Evolutionary conservation across 352 stramenopile genomes (phyloP), one percentile per base, ranked within the genome.

Genomic region (Pythium rhizo-oryzae): DNA sequence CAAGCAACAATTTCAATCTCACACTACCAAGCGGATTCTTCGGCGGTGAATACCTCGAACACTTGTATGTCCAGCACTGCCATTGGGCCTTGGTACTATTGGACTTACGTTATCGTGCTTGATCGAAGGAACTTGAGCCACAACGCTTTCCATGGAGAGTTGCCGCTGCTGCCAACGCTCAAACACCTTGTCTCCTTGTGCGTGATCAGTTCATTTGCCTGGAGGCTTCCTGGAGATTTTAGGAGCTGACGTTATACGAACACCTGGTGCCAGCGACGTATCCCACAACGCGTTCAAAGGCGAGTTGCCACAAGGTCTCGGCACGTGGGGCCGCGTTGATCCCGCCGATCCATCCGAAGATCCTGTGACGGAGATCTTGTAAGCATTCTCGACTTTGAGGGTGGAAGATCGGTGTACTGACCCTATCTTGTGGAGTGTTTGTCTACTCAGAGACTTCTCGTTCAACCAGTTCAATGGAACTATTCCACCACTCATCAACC

Each of bases 201-300:
- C 53, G 43, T 69, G 13, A 21, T 23, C 41, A n/a, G 41, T 8
- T n/a, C 13, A 47, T 16, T 47, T 21, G 15, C 1, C 1, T n/a
- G 12, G 21, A 33, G 23, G 24, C 8, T n/a, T 62, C 15, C 59
- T 46, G 28, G 28, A 6, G 28, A 33, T 33, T 33, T 33, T 33
- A 7, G 28, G 28, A 33, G 28, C 28, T 33, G 28, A 33, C 28
- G 28, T 33, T 33, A 6, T 33, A 33, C 28, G 28, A 33, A 33
- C 28, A 33, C 41, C 9, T 47, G 11, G n/a, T 50, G 28, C 19
- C 33, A 91, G 83, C 37, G 83, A 91, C 65, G 21, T 90, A 7
- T 89, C 84, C 4, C 62, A 76, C 39, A 92, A 92, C 55, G 35
- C 67, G 0, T 71, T 91, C 6, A 69, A 75, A n/a, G 82, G 79